These are phyloP conservation scores for Physcia stellaris DNA, from an alignment of 495 filamentous ascomycete genomes.

Conservation along the genomic window DNA sequence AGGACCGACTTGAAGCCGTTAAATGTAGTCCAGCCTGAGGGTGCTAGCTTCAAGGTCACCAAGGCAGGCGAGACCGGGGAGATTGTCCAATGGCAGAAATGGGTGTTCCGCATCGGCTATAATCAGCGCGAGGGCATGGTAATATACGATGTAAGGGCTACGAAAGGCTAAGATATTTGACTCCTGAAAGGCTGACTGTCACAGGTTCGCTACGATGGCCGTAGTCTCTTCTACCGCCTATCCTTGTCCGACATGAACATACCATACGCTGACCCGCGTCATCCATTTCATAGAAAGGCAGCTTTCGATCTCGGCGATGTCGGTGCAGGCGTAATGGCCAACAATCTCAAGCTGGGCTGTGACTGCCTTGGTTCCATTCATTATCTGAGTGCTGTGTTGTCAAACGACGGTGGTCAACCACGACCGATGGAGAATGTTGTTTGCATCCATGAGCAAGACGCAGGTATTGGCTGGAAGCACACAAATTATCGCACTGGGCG, in stretches of 20 bases:
- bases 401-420: constrained; percentile 40
- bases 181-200: constrained; percentile 5
- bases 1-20: constrained; percentile 59
- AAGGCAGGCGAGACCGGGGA: constrained; percentile 26
- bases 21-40: constrained; percentile 63
- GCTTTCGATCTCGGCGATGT: constrained; percentile 60
- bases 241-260: constrained; percentile 66
- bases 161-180: neutral
- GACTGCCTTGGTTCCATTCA: constrained; percentile 56
- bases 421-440: constrained; percentile 43
- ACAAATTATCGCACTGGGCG: constrained; percentile 51
- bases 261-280: constrained; percentile 48
- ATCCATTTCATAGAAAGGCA: constrained; percentile 53
- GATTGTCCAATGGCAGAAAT: constrained; percentile 50
- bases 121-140: constrained; percentile 52
- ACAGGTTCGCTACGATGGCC: constrained; percentile 48
- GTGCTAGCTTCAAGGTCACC: constrained; percentile 48
- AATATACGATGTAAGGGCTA: constrained; percentile 33
- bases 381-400: constrained; percentile 46
- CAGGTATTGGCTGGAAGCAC: constrained; percentile 52
- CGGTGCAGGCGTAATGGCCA: constrained; percentile 51
- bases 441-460: constrained; percentile 57
- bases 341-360: constrained; percentile 53
- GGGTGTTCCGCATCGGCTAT: constrained; percentile 52
- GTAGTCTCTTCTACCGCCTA: constrained; percentile 55